These are phyloP conservation scores for Durusdinium trenchii DNA, from an alignment of 73 alveolate genomes.

Conservation along the genomic window DNA sequence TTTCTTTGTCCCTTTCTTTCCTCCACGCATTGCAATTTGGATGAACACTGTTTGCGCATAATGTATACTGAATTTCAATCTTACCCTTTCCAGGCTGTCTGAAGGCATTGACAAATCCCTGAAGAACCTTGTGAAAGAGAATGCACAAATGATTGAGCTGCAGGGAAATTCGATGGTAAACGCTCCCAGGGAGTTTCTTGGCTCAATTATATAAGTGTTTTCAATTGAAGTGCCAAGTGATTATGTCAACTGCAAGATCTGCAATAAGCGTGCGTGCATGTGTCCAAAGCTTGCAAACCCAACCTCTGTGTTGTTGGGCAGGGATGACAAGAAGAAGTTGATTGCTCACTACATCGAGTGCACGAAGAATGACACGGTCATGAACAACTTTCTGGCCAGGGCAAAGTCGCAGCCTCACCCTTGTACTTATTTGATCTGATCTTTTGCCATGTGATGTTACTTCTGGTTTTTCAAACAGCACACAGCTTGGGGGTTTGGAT, in stretches of 20 bases:
- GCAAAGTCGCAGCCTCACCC: not conserved
- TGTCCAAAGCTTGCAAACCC: no score
- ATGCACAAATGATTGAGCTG: not conserved
- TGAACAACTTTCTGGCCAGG: not conserved
- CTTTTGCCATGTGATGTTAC: not conserved
- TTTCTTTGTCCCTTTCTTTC: no score
- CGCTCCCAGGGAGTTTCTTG: not conserved
- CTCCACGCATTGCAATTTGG: not conserved
- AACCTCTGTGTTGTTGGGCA: not conserved
- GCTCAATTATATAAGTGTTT: no score
- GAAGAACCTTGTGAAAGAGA: not conserved
- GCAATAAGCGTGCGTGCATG: no score
- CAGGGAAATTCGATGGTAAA: constrained; percentile 3
- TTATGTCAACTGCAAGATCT: no score
- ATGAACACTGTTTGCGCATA: no score
- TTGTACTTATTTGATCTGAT: not conserved
- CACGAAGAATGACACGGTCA: constrained; percentile 20
- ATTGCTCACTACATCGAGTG: not conserved
- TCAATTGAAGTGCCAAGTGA: not conserved
- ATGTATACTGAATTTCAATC: not conserved
- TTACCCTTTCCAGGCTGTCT: not conserved
- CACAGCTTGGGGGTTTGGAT: no score
- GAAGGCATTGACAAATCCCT: not conserved
- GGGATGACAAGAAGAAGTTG: not conserved
- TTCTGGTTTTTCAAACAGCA: no score